A percentile compares a stretch with the other conserved stretches of the same genome.
Conservation (phyloP, 306 rosid genomes). For the Vicia sativa region DNA sequence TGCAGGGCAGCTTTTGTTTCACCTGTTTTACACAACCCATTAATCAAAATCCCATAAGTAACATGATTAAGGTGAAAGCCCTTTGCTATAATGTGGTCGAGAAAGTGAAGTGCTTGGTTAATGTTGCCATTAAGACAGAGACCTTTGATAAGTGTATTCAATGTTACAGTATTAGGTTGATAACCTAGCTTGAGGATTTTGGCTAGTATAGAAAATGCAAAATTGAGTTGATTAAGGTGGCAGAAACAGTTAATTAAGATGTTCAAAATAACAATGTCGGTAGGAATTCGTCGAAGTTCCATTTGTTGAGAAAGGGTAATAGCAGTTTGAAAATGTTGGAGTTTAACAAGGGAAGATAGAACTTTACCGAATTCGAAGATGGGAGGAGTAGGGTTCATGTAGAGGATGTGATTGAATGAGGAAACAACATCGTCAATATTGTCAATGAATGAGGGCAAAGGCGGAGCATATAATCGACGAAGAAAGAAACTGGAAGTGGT, state of each 20-base stretch:
- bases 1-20: background rate
- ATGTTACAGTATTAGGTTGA: background rate
- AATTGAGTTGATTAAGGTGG: background rate
- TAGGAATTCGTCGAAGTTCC: background rate
- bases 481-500: no score
- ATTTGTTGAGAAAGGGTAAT: conserved; percentile 10
- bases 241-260: conserved; percentile 14
- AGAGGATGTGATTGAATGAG: background rate
- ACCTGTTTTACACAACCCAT: background rate
- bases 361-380: background rate
- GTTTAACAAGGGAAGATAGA: conserved; percentile 5
- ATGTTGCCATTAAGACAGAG: background rate
- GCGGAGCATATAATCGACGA: no score
- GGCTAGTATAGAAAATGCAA: conserved; percentile 1
- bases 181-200: background rate
- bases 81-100: background rate
- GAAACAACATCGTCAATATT: background rate
- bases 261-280: background rate
- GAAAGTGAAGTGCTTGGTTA: background rate
- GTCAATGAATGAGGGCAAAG: no score
- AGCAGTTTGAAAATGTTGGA: conserved; percentile 6
- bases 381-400: background rate
- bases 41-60: conserved; percentile 7
- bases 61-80: background rate
- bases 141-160: background rate